Base-by-base conservation (phyloP, 2,329 filamentous ascomycete genomes). In the Paraphaeosphaeria minitans region DNA sequence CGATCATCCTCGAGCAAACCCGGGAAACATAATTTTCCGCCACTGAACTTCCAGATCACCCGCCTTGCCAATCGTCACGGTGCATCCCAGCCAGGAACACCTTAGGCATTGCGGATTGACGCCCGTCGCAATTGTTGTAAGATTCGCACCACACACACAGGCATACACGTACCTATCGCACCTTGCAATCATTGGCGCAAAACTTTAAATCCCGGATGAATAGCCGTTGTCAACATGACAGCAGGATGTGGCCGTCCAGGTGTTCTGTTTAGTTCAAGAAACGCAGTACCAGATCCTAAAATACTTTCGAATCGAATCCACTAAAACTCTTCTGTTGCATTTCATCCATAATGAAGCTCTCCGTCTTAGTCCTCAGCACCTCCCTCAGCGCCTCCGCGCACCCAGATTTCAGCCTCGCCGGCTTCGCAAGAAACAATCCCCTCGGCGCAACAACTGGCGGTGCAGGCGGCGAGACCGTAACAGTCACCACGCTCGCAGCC, bases 351-450 rank as follows among this genome's bases (percentile, higher is more conserved):
- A 53, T 53, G 51, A 53, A 53, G 51, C n/a, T 53, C 2, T 12
- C 19, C 39, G 24, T 53, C 51, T 16, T 53, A 13, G 29, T 41
- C 8, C 27, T 53, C 27, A 45, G 21, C 2, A n/a, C 29, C 8
- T 45, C 41, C 19, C 55, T 69, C 12, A 43, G 60, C 22, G 61
- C 63, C 45, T 57, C 65, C 16, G 65, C 71, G 35, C 48, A 49
- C 2, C 71, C 56, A 2, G 66, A 72, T 56, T 75, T 71, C 55
- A 58, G 58, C 31, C 70, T 75, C 9, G 70, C 71, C 14, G 73
- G 72, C 8, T 75, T 69, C 52, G 72, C 60, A 29, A 75, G 73
- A 57, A 70, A 74, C 48, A 75, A 75, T 41, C 73, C 71, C 21
- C 58, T 74, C 37, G 72, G 72, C 14, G 53, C 70, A 22, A 75